A percentile compares a stretch with the other conserved stretches of the same genome.
These are phyloP conservation scores for Saccharomycopsis babjevae DNA, from an alignment of 805 yeast genomes.

Conservation along the genomic window DNA sequence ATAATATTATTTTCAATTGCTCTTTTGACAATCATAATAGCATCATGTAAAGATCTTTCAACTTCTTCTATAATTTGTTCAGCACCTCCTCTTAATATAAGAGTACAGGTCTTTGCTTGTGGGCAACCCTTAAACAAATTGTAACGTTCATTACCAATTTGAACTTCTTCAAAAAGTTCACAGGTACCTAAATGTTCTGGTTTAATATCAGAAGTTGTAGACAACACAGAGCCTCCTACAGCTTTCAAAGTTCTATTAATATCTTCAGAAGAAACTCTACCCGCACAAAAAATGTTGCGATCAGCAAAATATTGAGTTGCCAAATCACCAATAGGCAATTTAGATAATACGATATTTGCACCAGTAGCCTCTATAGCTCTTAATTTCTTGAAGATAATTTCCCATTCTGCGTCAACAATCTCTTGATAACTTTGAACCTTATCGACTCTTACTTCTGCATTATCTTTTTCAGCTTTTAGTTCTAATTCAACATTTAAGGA, in stretches of 20 bases:
- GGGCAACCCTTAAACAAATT: conserved; percentile 91
- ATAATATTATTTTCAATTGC: conserved; percentile 78
- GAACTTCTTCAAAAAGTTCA: conserved; percentile 79
- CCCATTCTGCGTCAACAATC: conserved; percentile 99
- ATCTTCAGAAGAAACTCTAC: conserved; percentile 82
- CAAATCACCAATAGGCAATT: conserved; percentile 93
- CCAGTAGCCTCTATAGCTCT: conserved; percentile 77
- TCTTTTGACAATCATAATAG: conserved; percentile 95
- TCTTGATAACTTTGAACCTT: conserved; percentile 91
- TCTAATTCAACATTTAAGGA: conserved; percentile 88
- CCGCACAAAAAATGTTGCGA: conserved; percentile 93
- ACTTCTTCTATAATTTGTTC: conserved; percentile 98
- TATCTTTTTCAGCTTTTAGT: conserved; percentile 95
- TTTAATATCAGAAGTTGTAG: conserved; percentile 59
- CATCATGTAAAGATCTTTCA: conserved; percentile 95
- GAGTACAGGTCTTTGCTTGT: conserved; percentile 84
- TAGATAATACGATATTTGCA: conserved; percentile 86
- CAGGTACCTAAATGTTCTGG: conserved; percentile 76
- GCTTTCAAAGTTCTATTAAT: conserved; percentile 88
- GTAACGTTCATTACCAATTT: conserved; percentile 92
- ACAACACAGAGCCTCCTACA: conserved; percentile 85
- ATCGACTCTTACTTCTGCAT: conserved; percentile 95
- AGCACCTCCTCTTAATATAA: conserved; percentile 93
- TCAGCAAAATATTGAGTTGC: conserved; percentile 99
- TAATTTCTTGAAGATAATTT: conserved; percentile 77